These are phyloP conservation scores for Hortaea sp. DNA, from an alignment of 2,329 filamentous ascomycete genomes.

Conservation along the genomic window DNA sequence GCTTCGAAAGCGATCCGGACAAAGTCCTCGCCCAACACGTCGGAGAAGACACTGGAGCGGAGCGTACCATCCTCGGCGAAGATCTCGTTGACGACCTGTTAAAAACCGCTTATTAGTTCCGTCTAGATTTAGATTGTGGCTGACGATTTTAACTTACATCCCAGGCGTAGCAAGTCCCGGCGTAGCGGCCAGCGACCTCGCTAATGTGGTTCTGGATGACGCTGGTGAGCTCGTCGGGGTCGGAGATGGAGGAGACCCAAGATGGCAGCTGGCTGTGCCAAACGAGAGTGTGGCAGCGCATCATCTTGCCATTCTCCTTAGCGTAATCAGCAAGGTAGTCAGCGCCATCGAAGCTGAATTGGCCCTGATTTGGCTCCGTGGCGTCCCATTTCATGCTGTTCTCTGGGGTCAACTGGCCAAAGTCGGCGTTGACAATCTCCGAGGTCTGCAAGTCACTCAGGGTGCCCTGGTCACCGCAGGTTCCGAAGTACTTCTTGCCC, in stretches of 20 bases:
- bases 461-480: conserved; percentile 44
- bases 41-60: conserved; percentile 53
- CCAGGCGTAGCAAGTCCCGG: conserved; percentile 54
- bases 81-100: conserved; percentile 49
- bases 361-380: conserved; percentile 37
- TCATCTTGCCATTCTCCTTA: conserved; percentile 43
- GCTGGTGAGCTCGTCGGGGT: conserved; percentile 41
- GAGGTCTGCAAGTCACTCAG: conserved; percentile 42
- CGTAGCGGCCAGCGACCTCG: conserved; percentile 48
- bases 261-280: conserved; percentile 46
- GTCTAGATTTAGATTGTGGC: conserved; percentile 26
- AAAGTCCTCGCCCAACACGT: conserved; percentile 60
- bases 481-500: conserved; percentile 55
- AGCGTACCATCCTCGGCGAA: conserved; percentile 53
- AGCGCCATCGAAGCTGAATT: conserved; percentile 47
- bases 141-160: conserved; percentile 19
- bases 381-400: conserved; percentile 61
- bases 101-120: conserved; percentile 15
- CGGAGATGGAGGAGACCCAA: conserved; percentile 50
- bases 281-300: conserved; percentile 57
- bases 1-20: conserved; percentile 60
- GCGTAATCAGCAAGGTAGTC: conserved; percentile 54
- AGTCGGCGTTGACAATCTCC: conserved; percentile 50
- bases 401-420: conserved; percentile 56
- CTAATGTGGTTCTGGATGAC: conserved; percentile 53